These are phyloP conservation scores for Ophiostoma montium DNA, from an alignment of 2,329 filamentous ascomycete genomes.

Conservation along the genomic window DNA sequence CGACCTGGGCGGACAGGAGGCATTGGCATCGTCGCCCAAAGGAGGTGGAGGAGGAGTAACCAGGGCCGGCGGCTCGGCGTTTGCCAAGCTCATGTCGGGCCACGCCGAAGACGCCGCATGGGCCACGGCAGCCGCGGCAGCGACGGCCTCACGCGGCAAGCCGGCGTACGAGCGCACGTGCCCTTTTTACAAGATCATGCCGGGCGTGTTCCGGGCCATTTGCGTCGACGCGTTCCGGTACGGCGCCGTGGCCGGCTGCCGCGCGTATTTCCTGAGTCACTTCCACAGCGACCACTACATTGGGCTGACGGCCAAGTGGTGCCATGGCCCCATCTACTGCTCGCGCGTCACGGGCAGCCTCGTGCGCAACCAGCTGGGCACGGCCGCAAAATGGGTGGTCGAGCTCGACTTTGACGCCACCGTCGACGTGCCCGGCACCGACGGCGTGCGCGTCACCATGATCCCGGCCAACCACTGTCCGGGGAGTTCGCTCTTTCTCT, in stretches of 20 bases:
- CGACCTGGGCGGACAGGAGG: constrained; percentile 27
- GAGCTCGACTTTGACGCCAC: constrained; percentile 73
- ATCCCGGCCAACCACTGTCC: constrained; percentile 94
- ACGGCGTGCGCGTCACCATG: constrained; percentile 81
- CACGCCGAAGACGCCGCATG: constrained; percentile 86
- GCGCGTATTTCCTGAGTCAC: constrained; percentile 92
- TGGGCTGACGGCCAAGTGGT: constrained; percentile 76
- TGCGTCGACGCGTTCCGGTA: constrained; percentile 95
- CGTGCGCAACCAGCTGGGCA: constrained; percentile 71
- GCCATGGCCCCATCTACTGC: constrained; percentile 90
- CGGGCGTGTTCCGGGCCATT: constrained; percentile 58
- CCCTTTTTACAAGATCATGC: constrained; percentile 97
- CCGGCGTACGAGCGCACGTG: constrained; percentile 81
- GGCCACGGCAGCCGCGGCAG: constrained; percentile 70
- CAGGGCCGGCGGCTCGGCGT: constrained; percentile 51
- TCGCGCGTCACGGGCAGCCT: constrained; percentile 85
- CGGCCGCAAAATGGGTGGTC: constrained; percentile 74
- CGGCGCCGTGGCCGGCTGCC: constrained; percentile 79
- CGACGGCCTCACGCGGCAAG: constrained; percentile 65
- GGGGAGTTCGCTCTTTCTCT: constrained; percentile 84
- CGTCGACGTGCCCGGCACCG: constrained; percentile 65
- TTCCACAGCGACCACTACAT: constrained; percentile 98
- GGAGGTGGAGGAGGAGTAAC: background rate
- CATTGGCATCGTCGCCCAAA: too few species aligned
- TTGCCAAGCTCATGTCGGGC: constrained; percentile 82